A percentile compares a stretch with the other conserved stretches of the same genome.
These are phyloP conservation scores for Pyrenochaeta sp. DNA, from an alignment of 2,329 filamentous ascomycete species.

Conservation along the genomic window DNA sequence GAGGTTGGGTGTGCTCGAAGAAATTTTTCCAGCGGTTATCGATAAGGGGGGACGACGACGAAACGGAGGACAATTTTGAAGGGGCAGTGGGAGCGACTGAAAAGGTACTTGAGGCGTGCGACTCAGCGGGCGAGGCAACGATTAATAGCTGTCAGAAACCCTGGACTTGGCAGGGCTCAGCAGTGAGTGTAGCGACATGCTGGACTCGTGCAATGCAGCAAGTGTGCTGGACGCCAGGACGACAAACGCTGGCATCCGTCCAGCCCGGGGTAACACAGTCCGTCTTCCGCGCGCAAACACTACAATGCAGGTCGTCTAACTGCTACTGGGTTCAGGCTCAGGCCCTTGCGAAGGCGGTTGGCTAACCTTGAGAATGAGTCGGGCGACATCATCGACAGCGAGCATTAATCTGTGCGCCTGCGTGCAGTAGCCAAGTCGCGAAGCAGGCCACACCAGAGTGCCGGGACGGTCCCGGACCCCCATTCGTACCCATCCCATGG, in stretches of 20 bases:
- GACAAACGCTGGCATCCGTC: conserved; percentile 26
- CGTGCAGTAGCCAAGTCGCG: conserved; percentile 27
- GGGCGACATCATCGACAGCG: conserved; percentile 28
- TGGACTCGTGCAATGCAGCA: conserved; percentile 33
- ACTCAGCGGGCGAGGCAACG: conserved; percentile 22
- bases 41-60: conserved; percentile 24
- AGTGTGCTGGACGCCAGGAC: conserved; percentile 34
- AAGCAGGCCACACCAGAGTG: conserved; percentile 24
- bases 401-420: conserved; percentile 22
- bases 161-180: conserved; percentile 42
- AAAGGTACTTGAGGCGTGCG: conserved; percentile 19
- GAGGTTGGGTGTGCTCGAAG: conserved; percentile 29
- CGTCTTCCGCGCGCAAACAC: conserved; percentile 31
- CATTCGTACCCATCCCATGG: conserved; percentile 30
- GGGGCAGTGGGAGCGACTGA: conserved; percentile 13
- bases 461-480: conserved; percentile 28
- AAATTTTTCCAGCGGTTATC: conserved; percentile 32
- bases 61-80: background rate
- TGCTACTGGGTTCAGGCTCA: conserved; percentile 18
- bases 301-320: conserved; percentile 28
- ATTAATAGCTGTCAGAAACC: conserved; percentile 37
- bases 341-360: conserved; percentile 29
- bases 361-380: conserved; percentile 23
- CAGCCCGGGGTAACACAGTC: conserved; percentile 34
- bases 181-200: conserved; percentile 35